Evolutionary conservation across 768 basidiomycete genomes (phyloP).

Genomic region (Termitomyces sp.): DNA sequence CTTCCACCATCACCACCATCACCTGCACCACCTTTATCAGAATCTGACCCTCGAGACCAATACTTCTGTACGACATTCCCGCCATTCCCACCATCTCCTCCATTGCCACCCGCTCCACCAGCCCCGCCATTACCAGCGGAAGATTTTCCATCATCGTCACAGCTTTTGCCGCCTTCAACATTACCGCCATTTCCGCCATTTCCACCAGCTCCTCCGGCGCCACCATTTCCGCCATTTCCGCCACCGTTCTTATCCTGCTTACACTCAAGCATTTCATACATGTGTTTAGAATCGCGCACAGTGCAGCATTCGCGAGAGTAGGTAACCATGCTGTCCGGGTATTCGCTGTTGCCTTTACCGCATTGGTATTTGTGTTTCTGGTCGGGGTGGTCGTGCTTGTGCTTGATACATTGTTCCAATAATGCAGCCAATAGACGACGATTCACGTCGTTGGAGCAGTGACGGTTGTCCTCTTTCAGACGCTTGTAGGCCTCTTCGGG

Average conservation of each 20-base stretch:
- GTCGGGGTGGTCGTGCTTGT: conserved; percentile 10
- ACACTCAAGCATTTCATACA: conserved; percentile 12
- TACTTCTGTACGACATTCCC: not conserved
- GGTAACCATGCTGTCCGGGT: conserved; percentile 12
- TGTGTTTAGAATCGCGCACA: conserved; percentile 6
- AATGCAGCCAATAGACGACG: conserved; percentile 7
- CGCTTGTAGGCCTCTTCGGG: conserved; percentile 9
- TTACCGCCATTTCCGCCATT: conserved; percentile 7
- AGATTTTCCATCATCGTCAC: not conserved
- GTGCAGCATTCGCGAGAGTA: conserved; percentile 12
- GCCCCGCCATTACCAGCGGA: not conserved
- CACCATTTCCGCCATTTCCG: conserved; percentile 9
- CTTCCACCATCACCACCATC: not conserved
- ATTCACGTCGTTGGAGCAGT: conserved; percentile 13
- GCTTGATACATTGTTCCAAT: conserved; percentile 9
- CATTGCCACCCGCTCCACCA: conserved; percentile 1
- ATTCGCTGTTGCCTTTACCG: conserved; percentile 5
- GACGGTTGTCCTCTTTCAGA: conserved; percentile 8
- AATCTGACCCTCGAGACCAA: not conserved
- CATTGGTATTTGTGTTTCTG: conserved; percentile 6
- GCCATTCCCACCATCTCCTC: conserved; percentile 2
- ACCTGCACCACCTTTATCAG: not conserved
- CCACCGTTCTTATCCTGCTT: conserved; percentile 8
- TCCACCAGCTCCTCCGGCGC: conserved; percentile 2
- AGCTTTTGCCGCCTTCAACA: conserved; percentile 1